Conservation (phyloP, 805 yeast genomes). For the Candida parachauliodes region DNA sequence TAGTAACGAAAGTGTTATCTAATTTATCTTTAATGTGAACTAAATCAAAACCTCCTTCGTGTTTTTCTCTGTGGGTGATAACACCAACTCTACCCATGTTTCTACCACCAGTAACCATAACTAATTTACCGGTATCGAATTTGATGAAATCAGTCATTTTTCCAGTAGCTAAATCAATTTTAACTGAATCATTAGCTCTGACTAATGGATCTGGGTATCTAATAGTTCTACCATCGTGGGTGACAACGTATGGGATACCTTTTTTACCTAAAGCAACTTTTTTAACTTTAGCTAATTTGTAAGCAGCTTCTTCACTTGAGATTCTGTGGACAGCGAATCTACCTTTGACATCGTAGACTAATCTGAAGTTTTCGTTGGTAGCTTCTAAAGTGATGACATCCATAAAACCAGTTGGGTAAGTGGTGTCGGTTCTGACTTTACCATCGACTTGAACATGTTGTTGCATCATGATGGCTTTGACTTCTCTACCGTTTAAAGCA, state of each 20-base stretch:
- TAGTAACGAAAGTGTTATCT: constrained; percentile 41
- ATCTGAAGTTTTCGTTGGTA: constrained; percentile 99
- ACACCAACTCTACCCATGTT: constrained; percentile 44
- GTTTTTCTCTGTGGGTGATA: constrained; percentile 40
- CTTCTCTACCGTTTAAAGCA: constrained; percentile 98
- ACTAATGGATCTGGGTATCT: constrained; percentile 98
- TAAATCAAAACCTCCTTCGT: constrained; percentile 43
- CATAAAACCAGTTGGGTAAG: constrained; percentile 99
- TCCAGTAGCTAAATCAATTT: constrained; percentile 94
- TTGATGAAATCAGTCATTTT: constrained; percentile 61
- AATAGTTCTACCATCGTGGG: constrained; percentile 99
- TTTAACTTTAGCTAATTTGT: constrained; percentile 98
- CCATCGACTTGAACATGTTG: constrained; percentile 98
- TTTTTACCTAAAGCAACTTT: constrained; percentile 97
- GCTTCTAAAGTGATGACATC: constrained; percentile 96
- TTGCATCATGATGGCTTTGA: constrained; percentile 96
- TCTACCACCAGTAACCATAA: constrained; percentile 42
- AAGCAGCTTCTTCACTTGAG: constrained; percentile 96
- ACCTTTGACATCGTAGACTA: constrained; percentile 97
- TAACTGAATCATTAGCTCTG: constrained; percentile 97
- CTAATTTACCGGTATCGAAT: constrained; percentile 39
- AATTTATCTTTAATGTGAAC: constrained; percentile 40
- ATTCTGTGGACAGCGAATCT: constrained; percentile 99
- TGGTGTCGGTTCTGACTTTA: constrained; percentile 98
- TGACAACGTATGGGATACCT: constrained; percentile 97